Base-by-base conservation (phyloP, 2,329 filamentous ascomycete genomes). In the Nothopassalora personata region DNA sequence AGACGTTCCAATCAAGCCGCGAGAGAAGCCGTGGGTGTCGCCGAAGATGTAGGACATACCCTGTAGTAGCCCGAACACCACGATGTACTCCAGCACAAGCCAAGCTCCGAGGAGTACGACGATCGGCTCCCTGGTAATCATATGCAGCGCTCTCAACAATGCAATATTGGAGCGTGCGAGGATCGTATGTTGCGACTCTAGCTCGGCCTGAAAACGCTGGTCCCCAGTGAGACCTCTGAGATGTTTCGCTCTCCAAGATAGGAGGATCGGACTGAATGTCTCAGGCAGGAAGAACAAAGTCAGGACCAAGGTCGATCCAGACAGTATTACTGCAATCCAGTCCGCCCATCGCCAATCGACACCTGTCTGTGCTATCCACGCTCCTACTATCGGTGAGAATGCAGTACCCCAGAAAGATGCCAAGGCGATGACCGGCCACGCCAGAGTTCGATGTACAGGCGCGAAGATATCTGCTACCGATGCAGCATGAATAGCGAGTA, bases 11-110 rank as follows among this genome's bases (percentile, higher is more conserved):
- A 74, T 73, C 0, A 79, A 68, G 1, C 79, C 77, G 5, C 75
- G 72, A 0, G 66, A 64, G 55, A 80, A 76, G 15, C 68, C 70
- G 50, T 81, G 81, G 8, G 61, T 64, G 39, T 61, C 59, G 13
- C 59, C 57, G 33, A 81, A 84, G 50, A 84, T 78, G 50, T 75
- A 77, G 0, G 77, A 74, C 67, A 79, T 82, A 1, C 81, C 81
- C 2, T 79, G 75, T 4, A 83, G 74, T 54, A 83, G 80, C 0
- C 80, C 79, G 66, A 83, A 84, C 0, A 83, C 70, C 0, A 82
- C 73, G 19, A 81, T 78, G 62, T 84, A 84, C 1, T 81, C 66
- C 0, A 82, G 72, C 0, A 77, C 75, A 28, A 83, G 73, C 60
- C 83, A 84, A 0, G 81, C 51, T 0, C 76, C 75, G 59, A 83